Conservation (phyloP, 73 alveolate species). For the Paramecium biaurelia region DNA sequence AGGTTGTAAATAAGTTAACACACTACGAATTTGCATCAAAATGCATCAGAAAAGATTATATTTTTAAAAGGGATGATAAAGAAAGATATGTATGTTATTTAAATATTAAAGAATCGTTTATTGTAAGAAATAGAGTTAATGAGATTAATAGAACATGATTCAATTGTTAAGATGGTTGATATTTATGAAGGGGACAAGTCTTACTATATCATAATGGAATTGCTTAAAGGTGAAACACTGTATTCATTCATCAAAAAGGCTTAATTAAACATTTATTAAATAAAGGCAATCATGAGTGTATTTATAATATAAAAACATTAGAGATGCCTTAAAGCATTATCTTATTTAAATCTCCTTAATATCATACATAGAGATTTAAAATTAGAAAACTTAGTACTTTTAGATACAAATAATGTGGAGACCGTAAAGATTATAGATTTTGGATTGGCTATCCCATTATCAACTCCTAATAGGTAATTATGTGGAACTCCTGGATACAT, state of each 20-base stretch:
- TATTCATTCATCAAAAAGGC: background rate
- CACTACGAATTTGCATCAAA: conserved; percentile 17
- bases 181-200: conserved; percentile 39
- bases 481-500: conserved; percentile 95
- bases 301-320: background rate
- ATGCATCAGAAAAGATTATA: conserved; percentile 41
- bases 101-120: conserved; percentile 5
- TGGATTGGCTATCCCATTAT: conserved; percentile 54
- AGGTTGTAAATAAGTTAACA: background rate
- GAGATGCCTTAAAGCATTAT: conserved; percentile 34
- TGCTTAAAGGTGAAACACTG: background rate
- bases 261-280: background rate
- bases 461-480: conserved; percentile 70
- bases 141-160: background rate
- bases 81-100: conserved; percentile 9
- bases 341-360: conserved; percentile 52
- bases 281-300: background rate
- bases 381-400: conserved; percentile 65
- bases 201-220: background rate
- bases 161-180: conserved; percentile 13
- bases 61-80: conserved; percentile 13
- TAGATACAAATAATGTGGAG: background rate
- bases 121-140: background rate
- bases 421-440: conserved; percentile 36
- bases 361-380: conserved; percentile 75